Percentiles rank a stretch among this genome's conserved stretches.
These are phyloP conservation scores for Eimeria maxima DNA, from an alignment of 169 alveolate genomes.

Conservation along the genomic window DNA sequence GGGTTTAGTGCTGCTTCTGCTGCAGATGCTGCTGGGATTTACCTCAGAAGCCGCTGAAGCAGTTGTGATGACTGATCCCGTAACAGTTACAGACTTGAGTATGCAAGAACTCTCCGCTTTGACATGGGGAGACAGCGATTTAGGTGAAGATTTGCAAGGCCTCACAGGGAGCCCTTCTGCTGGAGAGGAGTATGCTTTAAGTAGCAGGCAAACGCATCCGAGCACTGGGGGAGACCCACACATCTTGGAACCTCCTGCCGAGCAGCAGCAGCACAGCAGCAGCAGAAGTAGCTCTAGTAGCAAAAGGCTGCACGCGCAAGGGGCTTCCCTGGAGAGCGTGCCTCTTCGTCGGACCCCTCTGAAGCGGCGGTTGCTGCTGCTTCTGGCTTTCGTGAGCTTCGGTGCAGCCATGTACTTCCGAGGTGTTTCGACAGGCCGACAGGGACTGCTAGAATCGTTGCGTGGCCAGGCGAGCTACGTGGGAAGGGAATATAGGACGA, in stretches of 20 bases:
- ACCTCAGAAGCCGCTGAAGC: conserved; percentile 15
- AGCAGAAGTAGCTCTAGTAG: neutral
- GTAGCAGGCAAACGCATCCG: neutral
- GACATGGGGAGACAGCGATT: neutral
- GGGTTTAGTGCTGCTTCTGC: neutral
- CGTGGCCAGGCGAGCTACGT: too few relatives aligned
- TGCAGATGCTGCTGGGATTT: neutral
- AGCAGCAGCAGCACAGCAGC: neutral
- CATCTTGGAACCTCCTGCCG: too few relatives aligned
- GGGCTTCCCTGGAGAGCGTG: neutral
- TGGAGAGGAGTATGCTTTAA: neutral
- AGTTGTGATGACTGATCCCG: neutral
- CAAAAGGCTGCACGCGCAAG: neutral
- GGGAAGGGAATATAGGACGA: too few relatives aligned
- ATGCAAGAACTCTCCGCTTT: neutral
- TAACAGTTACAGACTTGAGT: neutral
- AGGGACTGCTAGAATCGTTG: neutral
- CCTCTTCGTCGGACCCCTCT: neutral
- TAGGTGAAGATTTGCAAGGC: neutral
- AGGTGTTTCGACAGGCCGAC: neutral
- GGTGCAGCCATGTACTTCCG: neutral
- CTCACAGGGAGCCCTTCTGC: too few relatives aligned
- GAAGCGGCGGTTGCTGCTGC: neutral
- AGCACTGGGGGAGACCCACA: neutral
- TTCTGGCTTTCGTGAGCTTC: neutral